phyloP scores from a whole-genome alignment of 345 rosid genomes.

The Hibiscus syriacus region DNA sequence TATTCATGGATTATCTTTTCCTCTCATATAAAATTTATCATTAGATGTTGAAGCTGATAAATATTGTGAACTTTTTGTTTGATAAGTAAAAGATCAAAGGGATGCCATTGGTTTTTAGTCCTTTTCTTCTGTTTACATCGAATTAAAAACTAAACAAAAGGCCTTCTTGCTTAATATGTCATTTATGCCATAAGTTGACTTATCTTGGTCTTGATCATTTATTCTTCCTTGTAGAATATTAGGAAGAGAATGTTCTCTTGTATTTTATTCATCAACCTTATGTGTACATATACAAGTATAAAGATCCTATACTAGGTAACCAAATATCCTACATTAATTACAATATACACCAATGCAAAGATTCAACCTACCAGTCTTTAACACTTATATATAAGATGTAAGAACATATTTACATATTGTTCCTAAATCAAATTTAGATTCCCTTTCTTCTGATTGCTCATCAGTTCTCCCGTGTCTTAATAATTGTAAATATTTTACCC shows the following conservation, averaged over 20 bases:
- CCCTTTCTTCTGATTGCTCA: background rate
- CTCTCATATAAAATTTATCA: background rate
- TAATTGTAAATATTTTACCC: background rate
- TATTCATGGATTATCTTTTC: background rate
- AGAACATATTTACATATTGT: background rate
- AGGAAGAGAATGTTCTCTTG: no score
- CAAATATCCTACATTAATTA: no score
- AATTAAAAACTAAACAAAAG: background rate
- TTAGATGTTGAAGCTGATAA: background rate
- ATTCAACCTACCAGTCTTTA: no score
- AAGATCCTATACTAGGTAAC: no score
- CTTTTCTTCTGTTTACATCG: background rate
- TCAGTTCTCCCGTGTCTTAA: background rate
- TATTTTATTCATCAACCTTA: no score
- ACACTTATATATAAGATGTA: background rate
- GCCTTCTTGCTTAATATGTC: background rate
- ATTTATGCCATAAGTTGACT: background rate
- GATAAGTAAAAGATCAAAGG: background rate
- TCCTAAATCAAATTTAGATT: background rate
- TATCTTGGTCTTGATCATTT: background rate
- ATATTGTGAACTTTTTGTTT: background rate
- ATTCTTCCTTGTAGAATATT: no score
- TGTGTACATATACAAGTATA: no score
- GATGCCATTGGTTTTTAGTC: background rate
- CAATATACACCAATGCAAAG: no score